Percentiles rank a stretch among this genome's conserved stretches.
phyloP scores from a whole-genome alignment of 2,329 filamentous ascomycete genomes.

The Aureobasidium sp. region DNA sequence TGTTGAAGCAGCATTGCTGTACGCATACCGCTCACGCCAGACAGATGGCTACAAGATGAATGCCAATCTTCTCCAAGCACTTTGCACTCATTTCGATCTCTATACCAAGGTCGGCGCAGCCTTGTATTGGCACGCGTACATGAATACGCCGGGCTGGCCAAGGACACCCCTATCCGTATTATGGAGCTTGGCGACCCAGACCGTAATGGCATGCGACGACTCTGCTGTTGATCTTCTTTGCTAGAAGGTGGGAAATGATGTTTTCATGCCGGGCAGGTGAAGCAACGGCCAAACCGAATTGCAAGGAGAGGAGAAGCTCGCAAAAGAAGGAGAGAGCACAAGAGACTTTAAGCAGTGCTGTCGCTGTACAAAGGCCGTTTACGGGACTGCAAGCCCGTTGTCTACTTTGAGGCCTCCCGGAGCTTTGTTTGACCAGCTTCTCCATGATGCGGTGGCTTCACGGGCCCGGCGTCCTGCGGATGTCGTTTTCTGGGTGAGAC shows the following conservation, averaged over 20 bases:
- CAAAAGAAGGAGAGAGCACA: not conserved
- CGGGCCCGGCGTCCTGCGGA: not conserved
- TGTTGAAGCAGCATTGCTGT: not conserved
- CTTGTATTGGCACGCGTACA: not conserved
- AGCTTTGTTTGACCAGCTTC: not conserved
- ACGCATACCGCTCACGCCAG: not conserved
- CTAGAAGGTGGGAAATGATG: constrained; percentile 6
- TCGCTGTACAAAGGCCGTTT: constrained; percentile 13
- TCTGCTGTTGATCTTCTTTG: constrained; percentile 1
- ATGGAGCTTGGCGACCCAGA: constrained; percentile 1
- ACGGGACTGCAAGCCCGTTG: constrained; percentile 14
- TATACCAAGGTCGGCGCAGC: constrained; percentile 10
- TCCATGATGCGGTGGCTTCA: constrained; percentile 10
- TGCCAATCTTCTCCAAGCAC: constrained; percentile 1
- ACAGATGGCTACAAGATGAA: not conserved
- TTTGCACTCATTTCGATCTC: not conserved
- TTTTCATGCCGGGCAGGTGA: constrained; percentile 13
- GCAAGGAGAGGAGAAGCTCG: not conserved
- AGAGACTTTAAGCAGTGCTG: constrained; percentile 13
- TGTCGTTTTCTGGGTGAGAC: not conserved
- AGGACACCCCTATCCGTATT: not conserved
- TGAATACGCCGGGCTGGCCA: not conserved
- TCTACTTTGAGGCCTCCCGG: constrained; percentile 5
- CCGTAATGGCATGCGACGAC: not conserved
- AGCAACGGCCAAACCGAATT: not conserved